Percentiles rank a stretch among this genome's conserved stretches.
Conservation (phyloP, 1,284 basidiomycete species). For the Amylostereum areolatum region DNA sequence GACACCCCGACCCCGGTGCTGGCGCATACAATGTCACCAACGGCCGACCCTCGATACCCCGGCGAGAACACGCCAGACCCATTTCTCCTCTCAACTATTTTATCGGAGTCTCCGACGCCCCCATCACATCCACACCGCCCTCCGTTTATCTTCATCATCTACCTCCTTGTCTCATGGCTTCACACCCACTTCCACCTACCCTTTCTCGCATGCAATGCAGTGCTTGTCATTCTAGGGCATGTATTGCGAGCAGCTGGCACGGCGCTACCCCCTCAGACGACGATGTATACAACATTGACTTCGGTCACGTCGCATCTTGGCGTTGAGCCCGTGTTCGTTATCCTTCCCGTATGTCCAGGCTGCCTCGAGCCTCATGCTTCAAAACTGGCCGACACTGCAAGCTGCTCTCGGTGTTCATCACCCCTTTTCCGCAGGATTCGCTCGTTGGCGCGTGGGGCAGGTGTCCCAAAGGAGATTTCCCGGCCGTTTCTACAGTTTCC, state of each 20-base stretch:
- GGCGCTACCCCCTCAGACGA: background rate
- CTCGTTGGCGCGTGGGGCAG: background rate
- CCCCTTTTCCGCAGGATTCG: constrained; percentile 4
- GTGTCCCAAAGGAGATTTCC: background rate
- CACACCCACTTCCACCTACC: constrained; percentile 7
- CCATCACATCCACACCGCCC: background rate
- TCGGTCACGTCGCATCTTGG: constrained; percentile 2
- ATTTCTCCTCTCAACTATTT: background rate
- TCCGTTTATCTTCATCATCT: constrained; percentile 5
- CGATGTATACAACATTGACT: constrained; percentile 1
- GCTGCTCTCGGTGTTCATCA: constrained; percentile 4
- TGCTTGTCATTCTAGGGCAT: background rate
- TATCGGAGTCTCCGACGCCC: background rate
- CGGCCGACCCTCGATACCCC: background rate
- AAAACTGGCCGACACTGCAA: background rate
- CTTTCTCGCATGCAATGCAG: background rate
- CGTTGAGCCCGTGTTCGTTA: constrained; percentile 2
- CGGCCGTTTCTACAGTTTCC: constrained; percentile 10
- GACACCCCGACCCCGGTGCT: no score
- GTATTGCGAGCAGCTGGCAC: background rate
- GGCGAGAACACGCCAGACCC: background rate
- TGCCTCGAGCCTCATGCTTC: constrained; percentile 10
- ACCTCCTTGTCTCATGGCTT: constrained; percentile 10
- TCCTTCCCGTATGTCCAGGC: constrained; percentile 7
- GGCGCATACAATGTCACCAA: no score